Evolutionary conservation across 2,329 filamentous ascomycete genomes (phyloP).

Genomic region (Fusarium aywerte): DNA sequence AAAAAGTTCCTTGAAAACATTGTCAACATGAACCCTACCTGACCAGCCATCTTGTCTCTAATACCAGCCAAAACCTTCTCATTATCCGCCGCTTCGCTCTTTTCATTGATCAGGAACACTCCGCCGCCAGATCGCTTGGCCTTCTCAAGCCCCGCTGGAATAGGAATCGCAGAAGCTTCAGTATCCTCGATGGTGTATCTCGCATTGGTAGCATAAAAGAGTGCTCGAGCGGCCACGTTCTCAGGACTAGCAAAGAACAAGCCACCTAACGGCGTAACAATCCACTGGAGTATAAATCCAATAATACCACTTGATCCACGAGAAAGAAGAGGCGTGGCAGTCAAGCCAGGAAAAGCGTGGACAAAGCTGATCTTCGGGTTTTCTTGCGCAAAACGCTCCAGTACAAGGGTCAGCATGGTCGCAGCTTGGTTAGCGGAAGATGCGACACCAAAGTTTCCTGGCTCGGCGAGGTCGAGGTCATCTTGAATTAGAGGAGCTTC

Average conservation of each 20-base stretch:
- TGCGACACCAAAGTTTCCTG: conserved; percentile 48
- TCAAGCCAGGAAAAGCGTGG: conserved; percentile 50
- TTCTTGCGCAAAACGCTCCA: conserved; percentile 59
- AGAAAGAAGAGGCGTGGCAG: conserved; percentile 37
- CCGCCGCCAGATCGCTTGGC: conserved; percentile 5
- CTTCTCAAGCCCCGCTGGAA: conserved; percentile 1
- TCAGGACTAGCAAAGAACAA: conserved; percentile 25
- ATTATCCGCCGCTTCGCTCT: conserved; percentile 30
- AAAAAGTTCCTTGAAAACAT: conserved; percentile 3
- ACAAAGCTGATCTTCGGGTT: conserved; percentile 55
- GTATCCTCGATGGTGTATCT: conserved; percentile 26
- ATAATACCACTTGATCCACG: conserved; percentile 37
- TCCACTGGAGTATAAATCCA: conserved; percentile 22
- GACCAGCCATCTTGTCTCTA: not conserved
- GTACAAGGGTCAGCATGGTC: conserved; percentile 59
- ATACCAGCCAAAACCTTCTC: conserved; percentile 26
- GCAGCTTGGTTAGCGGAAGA: conserved; percentile 58
- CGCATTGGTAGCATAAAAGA: conserved; percentile 43
- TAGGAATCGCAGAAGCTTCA: not conserved
- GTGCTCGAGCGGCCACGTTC: conserved; percentile 35
- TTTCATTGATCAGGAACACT: conserved; percentile 25
- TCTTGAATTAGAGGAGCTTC: conserved; percentile 59
- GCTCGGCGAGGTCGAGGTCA: conserved; percentile 58
- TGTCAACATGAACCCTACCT: conserved; percentile 12
- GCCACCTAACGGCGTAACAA: conserved; percentile 27